Evolutionary conservation across 164 flowering plant species (phyloP).

Genomic region (Vitis amurensis): DNA sequence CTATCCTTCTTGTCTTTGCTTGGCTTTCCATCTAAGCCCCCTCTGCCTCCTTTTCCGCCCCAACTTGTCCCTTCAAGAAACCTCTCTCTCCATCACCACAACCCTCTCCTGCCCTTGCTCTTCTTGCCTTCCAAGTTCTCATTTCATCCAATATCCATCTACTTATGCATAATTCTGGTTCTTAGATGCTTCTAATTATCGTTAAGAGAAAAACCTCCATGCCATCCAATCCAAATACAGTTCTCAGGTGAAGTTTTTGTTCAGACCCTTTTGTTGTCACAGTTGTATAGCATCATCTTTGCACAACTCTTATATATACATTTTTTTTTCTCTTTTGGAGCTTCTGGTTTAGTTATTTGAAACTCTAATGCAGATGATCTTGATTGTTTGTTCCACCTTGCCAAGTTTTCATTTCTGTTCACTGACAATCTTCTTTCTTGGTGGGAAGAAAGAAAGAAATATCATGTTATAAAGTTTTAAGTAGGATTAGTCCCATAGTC

Average conservation of each 20-base stretch:
- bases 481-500: background rate
- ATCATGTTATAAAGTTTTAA: background rate
- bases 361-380: too few species aligned
- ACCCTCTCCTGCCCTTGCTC: background rate
- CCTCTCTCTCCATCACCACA: background rate
- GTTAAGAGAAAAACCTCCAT: background rate
- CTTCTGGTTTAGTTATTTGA: too few species aligned
- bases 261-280: background rate
- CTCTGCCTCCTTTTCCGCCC: slow-evolving; percentile 15
- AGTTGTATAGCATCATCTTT: too few species aligned
- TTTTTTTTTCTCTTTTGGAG: too few species aligned
- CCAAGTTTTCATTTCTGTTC: too few species aligned
- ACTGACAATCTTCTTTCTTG: too few species aligned
- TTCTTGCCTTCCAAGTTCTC: background rate
- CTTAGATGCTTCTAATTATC: slow-evolving; percentile 8
- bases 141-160: background rate
- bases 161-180: background rate
- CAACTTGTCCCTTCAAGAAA: slow-evolving; percentile 5
- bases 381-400: too few species aligned
- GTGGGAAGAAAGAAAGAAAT: too few species aligned
- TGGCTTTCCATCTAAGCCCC: slow-evolving; percentile 43
- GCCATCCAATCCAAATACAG: background rate
- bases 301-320: too few species aligned
- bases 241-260: slow-evolving; percentile 7
- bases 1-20: slow-evolving; percentile 18